Conservation (phyloP, 495 filamentous ascomycete species). For the Ramalina intermedia region DNA sequence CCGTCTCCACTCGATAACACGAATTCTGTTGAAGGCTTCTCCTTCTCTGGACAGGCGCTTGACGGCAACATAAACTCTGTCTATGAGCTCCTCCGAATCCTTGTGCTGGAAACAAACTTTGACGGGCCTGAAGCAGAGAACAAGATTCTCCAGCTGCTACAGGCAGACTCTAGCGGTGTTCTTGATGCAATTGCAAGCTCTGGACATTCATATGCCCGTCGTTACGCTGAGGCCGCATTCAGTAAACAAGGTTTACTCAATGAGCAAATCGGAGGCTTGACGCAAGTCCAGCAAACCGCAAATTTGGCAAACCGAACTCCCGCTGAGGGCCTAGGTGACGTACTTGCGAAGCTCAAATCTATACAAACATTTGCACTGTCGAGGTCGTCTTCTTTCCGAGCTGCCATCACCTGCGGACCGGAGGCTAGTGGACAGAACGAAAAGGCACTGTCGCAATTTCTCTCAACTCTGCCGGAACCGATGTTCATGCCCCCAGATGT, state of each 20-base stretch:
- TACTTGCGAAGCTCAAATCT: conserved; percentile 74
- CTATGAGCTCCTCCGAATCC: conserved; percentile 68
- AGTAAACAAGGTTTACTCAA: conserved; percentile 51
- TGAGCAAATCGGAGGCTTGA: conserved; percentile 74
- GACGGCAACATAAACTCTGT: conserved; percentile 81
- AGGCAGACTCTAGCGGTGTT: conserved; percentile 75
- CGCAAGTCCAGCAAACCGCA: conserved; percentile 78
- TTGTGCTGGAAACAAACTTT: conserved; percentile 81
- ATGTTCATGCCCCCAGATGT: conserved; percentile 20
- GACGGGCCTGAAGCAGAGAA: conserved; percentile 62
- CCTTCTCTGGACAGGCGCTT: conserved; percentile 69
- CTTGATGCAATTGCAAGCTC: conserved; percentile 77
- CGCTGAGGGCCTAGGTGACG: conserved; percentile 50
- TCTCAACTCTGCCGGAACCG: conserved; percentile 37
- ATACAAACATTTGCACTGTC: conserved; percentile 67
- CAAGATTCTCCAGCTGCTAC: conserved; percentile 73
- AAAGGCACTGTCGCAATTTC: conserved; percentile 53
- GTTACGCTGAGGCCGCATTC: conserved; percentile 66
- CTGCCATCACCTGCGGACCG: conserved; percentile 72
- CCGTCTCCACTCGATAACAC: conserved; percentile 58
- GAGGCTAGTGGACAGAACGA: conserved; percentile 60
- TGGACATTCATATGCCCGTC: conserved; percentile 72
- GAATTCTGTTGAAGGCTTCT: conserved; percentile 62
- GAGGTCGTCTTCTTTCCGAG: conserved; percentile 42
- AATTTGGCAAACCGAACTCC: conserved; percentile 40